Percentiles rank a stretch among this genome's conserved stretches.
Evolutionary conservation across 2,329 filamentous ascomycete genomes (phyloP).

Genomic region (Penicillium sp.): DNA sequence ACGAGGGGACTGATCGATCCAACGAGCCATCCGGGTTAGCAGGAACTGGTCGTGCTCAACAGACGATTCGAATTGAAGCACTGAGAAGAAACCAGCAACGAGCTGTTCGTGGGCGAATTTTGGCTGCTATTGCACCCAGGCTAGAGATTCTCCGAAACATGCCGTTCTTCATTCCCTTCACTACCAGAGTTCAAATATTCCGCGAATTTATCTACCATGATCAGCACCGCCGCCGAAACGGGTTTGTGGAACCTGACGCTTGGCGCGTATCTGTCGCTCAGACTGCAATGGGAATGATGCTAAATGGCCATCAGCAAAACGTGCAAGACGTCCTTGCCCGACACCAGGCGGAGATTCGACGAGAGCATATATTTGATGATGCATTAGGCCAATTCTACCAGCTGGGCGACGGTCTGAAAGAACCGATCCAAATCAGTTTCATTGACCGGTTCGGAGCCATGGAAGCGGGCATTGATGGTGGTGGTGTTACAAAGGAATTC

Average conservation of each 20-base stretch:
- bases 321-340: slow-evolving; percentile 47
- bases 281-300: slow-evolving; percentile 37
- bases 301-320: slow-evolving; percentile 38
- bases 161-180: slow-evolving; percentile 94
- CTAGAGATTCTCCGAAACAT: slow-evolving; percentile 91
- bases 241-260: slow-evolving; percentile 68
- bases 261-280: slow-evolving; percentile 67
- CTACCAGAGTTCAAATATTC: slow-evolving; percentile 88
- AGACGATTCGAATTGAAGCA: slow-evolving; percentile 62
- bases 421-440: slow-evolving; percentile 95
- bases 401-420: slow-evolving; percentile 80
- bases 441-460: slow-evolving; percentile 82
- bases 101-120: slow-evolving; percentile 65
- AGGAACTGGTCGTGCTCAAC: slow-evolving; percentile 61
- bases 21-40: slow-evolving; percentile 44
- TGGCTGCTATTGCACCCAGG: slow-evolving; percentile 79
- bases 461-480: slow-evolving; percentile 94
- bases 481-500: slow-evolving; percentile 97
- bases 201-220: slow-evolving; percentile 87
- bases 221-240: slow-evolving; percentile 68
- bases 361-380: slow-evolving; percentile 79
- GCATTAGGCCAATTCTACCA: slow-evolving; percentile 80
- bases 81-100: slow-evolving; percentile 65
- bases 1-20: slow-evolving; percentile 28
- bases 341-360: slow-evolving; percentile 76